A percentile compares a stretch with the other conserved stretches of the same genome.
phyloP scores from a whole-genome alignment of 148 eudicot genomes.

The Dianthus caryophyllus region DNA sequence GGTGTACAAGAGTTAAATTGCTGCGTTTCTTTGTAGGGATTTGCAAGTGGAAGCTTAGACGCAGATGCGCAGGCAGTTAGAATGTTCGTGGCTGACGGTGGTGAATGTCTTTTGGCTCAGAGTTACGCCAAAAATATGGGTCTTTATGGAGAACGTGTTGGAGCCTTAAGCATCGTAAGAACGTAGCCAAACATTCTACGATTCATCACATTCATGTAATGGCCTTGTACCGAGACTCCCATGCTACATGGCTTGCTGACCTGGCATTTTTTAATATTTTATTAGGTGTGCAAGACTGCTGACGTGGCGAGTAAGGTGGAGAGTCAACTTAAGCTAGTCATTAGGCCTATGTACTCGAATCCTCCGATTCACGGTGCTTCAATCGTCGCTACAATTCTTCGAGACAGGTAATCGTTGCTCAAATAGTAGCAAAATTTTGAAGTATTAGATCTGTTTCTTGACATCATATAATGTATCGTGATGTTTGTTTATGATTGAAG shows the following conservation, averaged over 20 bases:
- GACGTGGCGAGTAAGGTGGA: slow-evolving; percentile 88
- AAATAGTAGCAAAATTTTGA: background rate
- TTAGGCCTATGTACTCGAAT: slow-evolving; percentile 93
- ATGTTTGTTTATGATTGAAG: slow-evolving; percentile 28
- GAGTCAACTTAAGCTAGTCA: slow-evolving; percentile 93
- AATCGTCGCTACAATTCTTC: slow-evolving; percentile 87
- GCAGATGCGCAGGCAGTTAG: slow-evolving; percentile 82
- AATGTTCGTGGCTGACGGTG: slow-evolving; percentile 88
- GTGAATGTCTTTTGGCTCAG: slow-evolving; percentile 91
- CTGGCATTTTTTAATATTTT: slow-evolving; percentile 3
- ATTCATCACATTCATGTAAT: background rate
- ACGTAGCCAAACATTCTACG: background rate
- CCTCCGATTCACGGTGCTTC: slow-evolving; percentile 98
- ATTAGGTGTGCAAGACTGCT: slow-evolving; percentile 85
- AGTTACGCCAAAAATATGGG: slow-evolving; percentile 99
- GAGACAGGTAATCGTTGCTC: slow-evolving; percentile 56
- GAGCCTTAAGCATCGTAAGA: slow-evolving; percentile 94
- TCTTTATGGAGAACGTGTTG: slow-evolving; percentile 97
- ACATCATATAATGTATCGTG: background rate
- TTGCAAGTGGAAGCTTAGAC: slow-evolving; percentile 95
- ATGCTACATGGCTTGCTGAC: background rate
- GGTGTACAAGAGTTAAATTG: no score
- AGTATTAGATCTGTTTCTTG: background rate
- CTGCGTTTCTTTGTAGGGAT: slow-evolving; percentile 55
- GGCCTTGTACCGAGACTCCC: background rate